Percentiles rank a stretch among this genome's conserved stretches.
These are phyloP conservation scores for Skeletonema tropicum DNA, from an alignment of 108 stramenopile genomes.

Conservation along the genomic window DNA sequence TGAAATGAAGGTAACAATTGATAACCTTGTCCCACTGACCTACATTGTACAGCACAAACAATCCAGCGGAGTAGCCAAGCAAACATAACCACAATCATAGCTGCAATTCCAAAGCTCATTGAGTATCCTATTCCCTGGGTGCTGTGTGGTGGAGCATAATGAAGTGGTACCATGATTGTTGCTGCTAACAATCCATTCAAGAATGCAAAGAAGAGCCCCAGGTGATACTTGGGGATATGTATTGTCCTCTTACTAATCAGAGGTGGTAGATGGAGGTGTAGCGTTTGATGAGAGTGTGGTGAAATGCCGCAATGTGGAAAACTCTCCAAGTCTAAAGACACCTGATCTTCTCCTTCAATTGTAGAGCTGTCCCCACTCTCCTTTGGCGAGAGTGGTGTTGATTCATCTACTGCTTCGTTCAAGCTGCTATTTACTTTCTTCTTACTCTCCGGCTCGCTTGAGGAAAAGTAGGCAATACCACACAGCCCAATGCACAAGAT, in stretches of 20 bases:
- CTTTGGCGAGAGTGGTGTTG: slow-evolving; percentile 16
- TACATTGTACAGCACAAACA: slow-evolving; percentile 10
- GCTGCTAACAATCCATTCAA: slow-evolving; percentile 59
- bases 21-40: slow-evolving; percentile 49
- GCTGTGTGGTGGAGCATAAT: slow-evolving; percentile 52
- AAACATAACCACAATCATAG: slow-evolving; percentile 57
- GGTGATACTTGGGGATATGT: slow-evolving; percentile 41
- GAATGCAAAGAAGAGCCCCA: slow-evolving; percentile 49
- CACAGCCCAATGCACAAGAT: slow-evolving; percentile 61
- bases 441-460: slow-evolving; percentile 26
- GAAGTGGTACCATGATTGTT: slow-evolving; percentile 61
- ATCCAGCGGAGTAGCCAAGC: slow-evolving; percentile 68
- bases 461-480: slow-evolving; percentile 82
- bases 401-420: slow-evolving; percentile 14
- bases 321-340: slow-evolving; percentile 31
- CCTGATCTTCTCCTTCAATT: slow-evolving; percentile 3
- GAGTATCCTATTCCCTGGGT: slow-evolving; percentile 72
- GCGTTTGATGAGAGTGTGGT: slow-evolving; percentile 46
- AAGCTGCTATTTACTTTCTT: neutral
- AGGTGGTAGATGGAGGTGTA: slow-evolving; percentile 34
- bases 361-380: neutral
- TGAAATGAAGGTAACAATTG: slow-evolving; percentile 65
- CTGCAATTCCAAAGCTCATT: slow-evolving; percentile 76
- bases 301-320: slow-evolving; percentile 39
- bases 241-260: slow-evolving; percentile 17